Conservation (phyloP, 768 basidiomycete genomes). For the Russula brevipes region DNA sequence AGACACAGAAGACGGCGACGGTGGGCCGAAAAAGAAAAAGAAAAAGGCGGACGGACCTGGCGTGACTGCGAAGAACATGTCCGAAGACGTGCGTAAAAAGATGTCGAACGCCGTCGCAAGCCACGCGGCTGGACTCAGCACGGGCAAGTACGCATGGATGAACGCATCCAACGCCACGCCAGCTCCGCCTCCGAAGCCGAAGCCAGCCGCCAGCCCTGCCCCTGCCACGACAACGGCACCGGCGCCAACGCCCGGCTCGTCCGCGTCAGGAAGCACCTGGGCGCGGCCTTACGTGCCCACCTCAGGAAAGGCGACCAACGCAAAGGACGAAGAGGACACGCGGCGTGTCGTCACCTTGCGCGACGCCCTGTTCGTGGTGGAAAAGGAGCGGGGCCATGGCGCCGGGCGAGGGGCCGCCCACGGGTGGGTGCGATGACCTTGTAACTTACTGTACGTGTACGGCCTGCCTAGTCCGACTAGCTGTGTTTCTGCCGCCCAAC, state of each 20-base stretch:
- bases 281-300: conserved; percentile 58
- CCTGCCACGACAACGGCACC: conserved; percentile 32
- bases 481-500: not conserved
- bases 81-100: conserved; percentile 86
- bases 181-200: conserved; percentile 34
- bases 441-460: not conserved
- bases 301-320: conserved; percentile 39
- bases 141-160: conserved; percentile 86
- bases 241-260: conserved; percentile 23
- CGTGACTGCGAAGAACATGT: conserved; percentile 84
- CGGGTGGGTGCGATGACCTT: conserved; percentile 42
- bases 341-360: conserved; percentile 60
- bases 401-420: conserved; percentile 72
- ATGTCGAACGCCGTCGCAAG: conserved; percentile 87
- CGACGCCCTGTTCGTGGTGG: conserved; percentile 83
- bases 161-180: conserved; percentile 52
- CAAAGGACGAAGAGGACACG: conserved; percentile 45
- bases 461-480: not conserved
- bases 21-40: conserved; percentile 65
- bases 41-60: conserved; percentile 81
- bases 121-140: conserved; percentile 77
- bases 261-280: conserved; percentile 41
- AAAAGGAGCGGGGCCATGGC: conserved; percentile 78
- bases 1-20: conserved; percentile 43
- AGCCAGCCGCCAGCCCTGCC: conserved; percentile 28